Evolutionary conservation across 495 filamentous ascomycete genomes (phyloP).

Genomic region (Alectoria sarmentosa): DNA sequence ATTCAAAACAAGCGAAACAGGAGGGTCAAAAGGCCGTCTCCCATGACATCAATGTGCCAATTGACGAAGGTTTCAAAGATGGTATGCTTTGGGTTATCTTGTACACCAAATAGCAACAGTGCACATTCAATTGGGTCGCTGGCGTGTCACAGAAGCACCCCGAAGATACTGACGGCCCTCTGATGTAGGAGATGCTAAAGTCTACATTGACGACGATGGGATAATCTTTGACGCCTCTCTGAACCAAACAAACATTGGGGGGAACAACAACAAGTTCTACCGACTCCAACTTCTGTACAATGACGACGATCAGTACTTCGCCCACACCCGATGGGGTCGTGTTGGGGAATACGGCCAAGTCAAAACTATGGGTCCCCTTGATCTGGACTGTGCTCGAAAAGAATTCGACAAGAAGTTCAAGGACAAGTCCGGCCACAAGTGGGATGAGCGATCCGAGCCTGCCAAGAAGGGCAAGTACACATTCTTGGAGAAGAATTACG

Average conservation of each 20-base stretch:
- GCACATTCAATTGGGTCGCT: background rate
- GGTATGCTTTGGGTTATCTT: slow-evolving; percentile 17
- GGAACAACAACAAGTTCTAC: slow-evolving; percentile 58
- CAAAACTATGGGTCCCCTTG: slow-evolving; percentile 37
- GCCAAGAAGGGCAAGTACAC: slow-evolving; percentile 60
- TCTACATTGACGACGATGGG: slow-evolving; percentile 57
- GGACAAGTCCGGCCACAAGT: slow-evolving; percentile 63
- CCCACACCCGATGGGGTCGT: slow-evolving; percentile 72
- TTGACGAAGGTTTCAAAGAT: slow-evolving; percentile 43
- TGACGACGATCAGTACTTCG: slow-evolving; percentile 33
- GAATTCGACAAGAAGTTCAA: slow-evolving; percentile 71
- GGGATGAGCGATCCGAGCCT: slow-evolving; percentile 50
- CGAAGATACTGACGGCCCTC: background rate
- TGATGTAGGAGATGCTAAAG: slow-evolving; percentile 30
- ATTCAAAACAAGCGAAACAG: slow-evolving; percentile 29
- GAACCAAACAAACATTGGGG: slow-evolving; percentile 43
- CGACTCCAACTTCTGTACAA: slow-evolving; percentile 23
- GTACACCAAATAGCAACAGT: background rate
- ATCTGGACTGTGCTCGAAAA: slow-evolving; percentile 39
- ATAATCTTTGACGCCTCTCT: slow-evolving; percentile 54
- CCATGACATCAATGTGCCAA: slow-evolving; percentile 37
- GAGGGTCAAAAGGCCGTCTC: slow-evolving; percentile 39
- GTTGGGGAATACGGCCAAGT: slow-evolving; percentile 66
- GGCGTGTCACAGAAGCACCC: background rate
- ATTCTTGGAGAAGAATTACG: slow-evolving; percentile 65